Evolutionary conservation across 345 rosid genomes (phyloP).

Genomic region (Heritiera fomes): DNA sequence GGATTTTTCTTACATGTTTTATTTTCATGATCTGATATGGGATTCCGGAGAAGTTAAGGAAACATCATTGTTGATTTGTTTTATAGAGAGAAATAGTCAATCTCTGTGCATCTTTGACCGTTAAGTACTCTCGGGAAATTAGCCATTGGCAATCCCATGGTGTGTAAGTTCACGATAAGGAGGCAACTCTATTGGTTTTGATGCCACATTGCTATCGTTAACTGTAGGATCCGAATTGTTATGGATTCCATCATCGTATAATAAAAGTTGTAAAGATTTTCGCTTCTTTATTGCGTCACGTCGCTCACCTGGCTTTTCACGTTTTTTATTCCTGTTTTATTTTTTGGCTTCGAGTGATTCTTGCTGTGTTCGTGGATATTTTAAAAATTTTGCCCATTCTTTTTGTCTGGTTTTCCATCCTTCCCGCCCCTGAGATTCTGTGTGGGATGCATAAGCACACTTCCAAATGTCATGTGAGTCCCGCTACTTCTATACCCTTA

Average conservation of each 20-base stretch:
- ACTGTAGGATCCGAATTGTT: not conserved
- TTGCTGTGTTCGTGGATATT: no score
- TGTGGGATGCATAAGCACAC: no score
- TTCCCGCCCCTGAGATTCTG: no score
- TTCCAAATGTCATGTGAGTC: no score
- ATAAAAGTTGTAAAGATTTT: no score
- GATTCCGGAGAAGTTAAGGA: slow-evolving; percentile 36
- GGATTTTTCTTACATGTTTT: not conserved
- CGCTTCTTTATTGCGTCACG: no score
- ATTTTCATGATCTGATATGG: not conserved
- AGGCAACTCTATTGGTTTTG: slow-evolving; percentile 6
- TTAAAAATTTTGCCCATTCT: no score
- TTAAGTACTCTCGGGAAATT: slow-evolving; percentile 18
- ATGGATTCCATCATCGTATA: not conserved
- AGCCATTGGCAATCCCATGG: not conserved
- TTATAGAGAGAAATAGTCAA: slow-evolving; percentile 25
- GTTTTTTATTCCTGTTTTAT: no score
- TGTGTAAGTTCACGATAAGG: not conserved
- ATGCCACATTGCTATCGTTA: not conserved
- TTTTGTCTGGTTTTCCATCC: no score
- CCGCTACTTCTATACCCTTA: no score
- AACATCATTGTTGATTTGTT: slow-evolving; percentile 16
- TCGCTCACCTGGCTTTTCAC: no score
- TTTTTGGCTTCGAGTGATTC: no score
- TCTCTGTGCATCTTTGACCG: slow-evolving; percentile 16